phyloP scores from a whole-genome alignment of 306 rosid species.

The Prinsepia uniflora region DNA sequence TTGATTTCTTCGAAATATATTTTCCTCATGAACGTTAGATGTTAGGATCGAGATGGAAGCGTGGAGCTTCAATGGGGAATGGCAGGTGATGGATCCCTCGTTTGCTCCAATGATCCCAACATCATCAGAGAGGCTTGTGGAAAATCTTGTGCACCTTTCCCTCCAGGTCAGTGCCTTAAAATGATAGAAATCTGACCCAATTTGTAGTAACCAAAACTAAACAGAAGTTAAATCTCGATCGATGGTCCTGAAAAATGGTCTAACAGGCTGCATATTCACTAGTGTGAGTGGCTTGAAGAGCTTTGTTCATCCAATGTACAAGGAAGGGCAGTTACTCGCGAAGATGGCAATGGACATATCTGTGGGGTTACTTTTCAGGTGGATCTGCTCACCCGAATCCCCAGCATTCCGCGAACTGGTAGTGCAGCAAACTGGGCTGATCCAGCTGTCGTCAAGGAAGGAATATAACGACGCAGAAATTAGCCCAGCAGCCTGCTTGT shows the following conservation, averaged over 20 bases:
- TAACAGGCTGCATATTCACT: slow-evolving; percentile 53
- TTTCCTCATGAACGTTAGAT: background rate
- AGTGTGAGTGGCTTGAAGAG: slow-evolving; percentile 49
- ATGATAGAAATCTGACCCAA: background rate
- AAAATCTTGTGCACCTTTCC: slow-evolving; percentile 48
- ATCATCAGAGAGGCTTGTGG: slow-evolving; percentile 46
- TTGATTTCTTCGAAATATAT: too few relatives aligned
- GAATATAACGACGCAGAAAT: background rate
- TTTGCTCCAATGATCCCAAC: slow-evolving; percentile 41
- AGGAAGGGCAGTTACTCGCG: slow-evolving; percentile 35
- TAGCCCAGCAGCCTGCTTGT: background rate
- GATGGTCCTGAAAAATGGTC: slow-evolving; percentile 7
- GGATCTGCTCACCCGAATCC: slow-evolving; percentile 43
- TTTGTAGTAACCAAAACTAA: background rate
- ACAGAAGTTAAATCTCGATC: background rate
- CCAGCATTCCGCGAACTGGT: slow-evolving; percentile 54
- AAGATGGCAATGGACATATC: slow-evolving; percentile 50
- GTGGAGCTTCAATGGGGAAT: slow-evolving; percentile 49
- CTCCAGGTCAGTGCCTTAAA: slow-evolving; percentile 35
- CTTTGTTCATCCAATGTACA: slow-evolving; percentile 59
- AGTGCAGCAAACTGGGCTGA: slow-evolving; percentile 60
- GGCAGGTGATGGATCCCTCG: slow-evolving; percentile 55
- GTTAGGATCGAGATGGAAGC: slow-evolving; percentile 55
- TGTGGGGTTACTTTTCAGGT: slow-evolving; percentile 50
- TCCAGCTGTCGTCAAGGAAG: slow-evolving; percentile 27